phyloP scores from a whole-genome alignment of 2,329 filamentous ascomycete genomes.

The Aspergillus sp. region DNA sequence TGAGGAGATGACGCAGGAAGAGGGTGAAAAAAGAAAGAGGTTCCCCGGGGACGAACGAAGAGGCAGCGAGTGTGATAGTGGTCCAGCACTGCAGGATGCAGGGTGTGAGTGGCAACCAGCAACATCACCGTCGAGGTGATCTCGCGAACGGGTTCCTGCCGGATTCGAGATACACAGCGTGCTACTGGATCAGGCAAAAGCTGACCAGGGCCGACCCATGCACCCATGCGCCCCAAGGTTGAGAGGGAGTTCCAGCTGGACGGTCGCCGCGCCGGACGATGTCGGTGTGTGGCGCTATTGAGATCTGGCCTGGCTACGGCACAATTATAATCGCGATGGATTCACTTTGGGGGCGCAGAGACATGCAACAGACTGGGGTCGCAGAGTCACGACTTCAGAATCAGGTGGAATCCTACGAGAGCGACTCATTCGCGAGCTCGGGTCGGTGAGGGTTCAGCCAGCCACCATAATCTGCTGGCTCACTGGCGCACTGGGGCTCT shows the following conservation, averaged over 20 bases:
- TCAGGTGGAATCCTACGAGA: too few relatives aligned
- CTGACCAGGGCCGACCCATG: neutral
- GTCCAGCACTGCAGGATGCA: slow-evolving; percentile 19
- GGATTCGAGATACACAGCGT: neutral
- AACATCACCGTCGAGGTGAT: neutral
- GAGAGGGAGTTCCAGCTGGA: neutral
- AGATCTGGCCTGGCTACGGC: neutral
- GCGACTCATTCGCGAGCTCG: neutral
- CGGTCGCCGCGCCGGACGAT: neutral
- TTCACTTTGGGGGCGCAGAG: neutral
- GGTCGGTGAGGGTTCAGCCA: slow-evolving; percentile 15
- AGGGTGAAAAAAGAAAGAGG: neutral
- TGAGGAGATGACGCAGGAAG: neutral
- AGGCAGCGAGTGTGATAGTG: slow-evolving; percentile 18
- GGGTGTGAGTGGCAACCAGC: slow-evolving; percentile 4
- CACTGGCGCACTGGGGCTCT: neutral
- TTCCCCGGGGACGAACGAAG: neutral
- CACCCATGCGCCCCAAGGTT: neutral
- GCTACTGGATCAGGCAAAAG: slow-evolving; percentile 5
- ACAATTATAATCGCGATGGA: neutral
- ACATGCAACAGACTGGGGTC: neutral
- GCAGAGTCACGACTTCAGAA: neutral
- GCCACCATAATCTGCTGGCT: slow-evolving; percentile 4
- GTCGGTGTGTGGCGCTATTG: slow-evolving; percentile 3
- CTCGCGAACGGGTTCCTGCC: slow-evolving; percentile 14